These are phyloP conservation scores for Marasmius tenuissimus DNA, from an alignment of 1,284 basidiomycete species.

Conservation along the genomic window DNA sequence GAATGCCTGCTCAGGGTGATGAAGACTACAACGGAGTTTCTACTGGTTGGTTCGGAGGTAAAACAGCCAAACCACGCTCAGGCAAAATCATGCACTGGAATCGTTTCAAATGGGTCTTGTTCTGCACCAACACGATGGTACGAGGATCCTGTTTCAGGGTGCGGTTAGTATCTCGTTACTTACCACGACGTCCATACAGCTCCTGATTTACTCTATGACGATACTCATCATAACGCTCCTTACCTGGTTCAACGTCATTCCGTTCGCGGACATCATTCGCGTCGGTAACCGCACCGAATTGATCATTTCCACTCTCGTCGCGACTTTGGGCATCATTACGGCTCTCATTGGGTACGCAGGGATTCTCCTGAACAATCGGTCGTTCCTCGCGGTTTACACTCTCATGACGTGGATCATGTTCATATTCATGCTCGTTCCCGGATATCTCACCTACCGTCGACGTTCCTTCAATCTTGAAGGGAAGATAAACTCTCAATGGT, in stretches of 20 bases:
- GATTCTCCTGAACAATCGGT: conserved; percentile 71
- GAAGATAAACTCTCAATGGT: conserved; percentile 73
- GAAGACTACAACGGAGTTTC: conserved; percentile 55
- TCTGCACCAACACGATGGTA: conserved; percentile 54
- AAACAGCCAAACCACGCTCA: conserved; percentile 26
- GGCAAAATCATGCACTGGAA: conserved; percentile 58
- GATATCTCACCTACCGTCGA: conserved; percentile 70
- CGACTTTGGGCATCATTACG: conserved; percentile 50
- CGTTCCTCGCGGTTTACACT: conserved; percentile 67
- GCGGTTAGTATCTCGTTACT: neutral
- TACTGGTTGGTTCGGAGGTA: conserved; percentile 30
- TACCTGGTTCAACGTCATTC: conserved; percentile 67
- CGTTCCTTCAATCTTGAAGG: conserved; percentile 71
- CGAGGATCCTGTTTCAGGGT: conserved; percentile 23
- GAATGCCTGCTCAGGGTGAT: conserved; percentile 57
- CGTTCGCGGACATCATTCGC: conserved; percentile 58
- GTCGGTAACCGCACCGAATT: conserved; percentile 63
- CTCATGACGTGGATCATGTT: conserved; percentile 67
- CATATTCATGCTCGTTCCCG: conserved; percentile 61
- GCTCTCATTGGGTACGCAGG: conserved; percentile 66
- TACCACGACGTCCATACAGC: conserved; percentile 33
- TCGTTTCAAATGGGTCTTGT: conserved; percentile 68
- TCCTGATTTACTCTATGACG: conserved; percentile 52
- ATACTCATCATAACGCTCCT: conserved; percentile 57
- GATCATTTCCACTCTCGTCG: conserved; percentile 58